phyloP scores from a whole-genome alignment of 345 rosid genomes.

The Nephelium lappaceum region DNA sequence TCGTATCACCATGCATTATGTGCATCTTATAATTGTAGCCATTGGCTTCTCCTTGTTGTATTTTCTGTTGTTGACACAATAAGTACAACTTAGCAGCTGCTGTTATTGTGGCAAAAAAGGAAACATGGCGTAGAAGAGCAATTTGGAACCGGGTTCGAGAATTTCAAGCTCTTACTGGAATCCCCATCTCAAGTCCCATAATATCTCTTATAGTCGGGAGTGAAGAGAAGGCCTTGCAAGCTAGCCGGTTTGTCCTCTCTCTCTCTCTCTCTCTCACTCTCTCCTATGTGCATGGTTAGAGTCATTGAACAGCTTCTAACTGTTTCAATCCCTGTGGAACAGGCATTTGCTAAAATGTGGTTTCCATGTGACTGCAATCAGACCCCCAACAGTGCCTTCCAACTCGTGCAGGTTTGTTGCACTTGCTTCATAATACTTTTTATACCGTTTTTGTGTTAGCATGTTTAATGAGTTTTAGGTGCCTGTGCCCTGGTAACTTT shows the following conservation, averaged over 20 bases:
- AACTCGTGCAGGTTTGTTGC: constrained; percentile 88
- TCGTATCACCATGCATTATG: background rate
- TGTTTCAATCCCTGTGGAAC: constrained; percentile 20
- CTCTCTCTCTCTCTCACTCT: constrained; percentile 20
- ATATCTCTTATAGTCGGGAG: constrained; percentile 85
- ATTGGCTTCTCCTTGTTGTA: constrained; percentile 2
- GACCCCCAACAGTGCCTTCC: constrained; percentile 97
- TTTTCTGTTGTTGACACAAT: constrained; percentile 23
- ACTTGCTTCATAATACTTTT: background rate
- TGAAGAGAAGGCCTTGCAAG: constrained; percentile 81
- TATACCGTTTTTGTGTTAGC: background rate
- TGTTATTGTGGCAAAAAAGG: constrained; percentile 76
- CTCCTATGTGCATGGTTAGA: background rate
- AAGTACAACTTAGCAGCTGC: constrained; percentile 61
- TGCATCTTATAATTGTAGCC: background rate
- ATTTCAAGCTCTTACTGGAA: constrained; percentile 68
- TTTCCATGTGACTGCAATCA: constrained; percentile 89
- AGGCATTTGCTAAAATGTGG: constrained; percentile 80
- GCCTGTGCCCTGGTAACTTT: background rate
- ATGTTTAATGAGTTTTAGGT: background rate
- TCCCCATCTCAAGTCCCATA: constrained; percentile 73
- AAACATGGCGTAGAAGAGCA: constrained; percentile 85
- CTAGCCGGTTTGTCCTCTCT: constrained; percentile 62
- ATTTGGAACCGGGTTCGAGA: constrained; percentile 82
- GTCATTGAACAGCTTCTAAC: constrained; percentile 14